Percentiles rank a stretch among this genome's conserved stretches.
Evolutionary conservation across 305 asterid genomes (phyloP).

Genomic region (Rubia peregrina): DNA sequence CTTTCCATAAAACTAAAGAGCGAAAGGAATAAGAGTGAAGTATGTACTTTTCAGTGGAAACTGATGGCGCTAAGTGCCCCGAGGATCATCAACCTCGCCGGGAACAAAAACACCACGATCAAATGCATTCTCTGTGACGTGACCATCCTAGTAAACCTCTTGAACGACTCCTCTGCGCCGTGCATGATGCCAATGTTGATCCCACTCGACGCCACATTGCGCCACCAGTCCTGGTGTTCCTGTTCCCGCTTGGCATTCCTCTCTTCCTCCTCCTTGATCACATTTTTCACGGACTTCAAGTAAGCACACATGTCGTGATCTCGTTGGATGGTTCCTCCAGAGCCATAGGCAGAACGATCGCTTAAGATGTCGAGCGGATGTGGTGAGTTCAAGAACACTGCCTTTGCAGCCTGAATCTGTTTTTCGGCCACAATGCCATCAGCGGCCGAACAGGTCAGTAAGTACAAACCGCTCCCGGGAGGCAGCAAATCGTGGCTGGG

Average conservation of each 20-base stretch:
- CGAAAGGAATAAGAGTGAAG: slow-evolving; percentile 50
- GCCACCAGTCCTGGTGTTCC: slow-evolving; percentile 69
- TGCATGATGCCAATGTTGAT: slow-evolving; percentile 41
- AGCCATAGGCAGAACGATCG: slow-evolving; percentile 88
- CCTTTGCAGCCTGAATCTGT: slow-evolving; percentile 56
- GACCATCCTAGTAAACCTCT: slow-evolving; percentile 56
- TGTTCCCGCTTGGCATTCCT: slow-evolving; percentile 52
- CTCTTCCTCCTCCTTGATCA: slow-evolving; percentile 48
- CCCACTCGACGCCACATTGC: slow-evolving; percentile 43
- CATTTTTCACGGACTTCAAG: slow-evolving; percentile 46
- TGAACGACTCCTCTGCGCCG: slow-evolving; percentile 59
- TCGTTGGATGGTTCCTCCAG: slow-evolving; percentile 69
- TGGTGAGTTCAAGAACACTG: slow-evolving; percentile 63
- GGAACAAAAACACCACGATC: slow-evolving; percentile 65
- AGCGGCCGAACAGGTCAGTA: slow-evolving; percentile 38
- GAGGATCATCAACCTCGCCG: slow-evolving; percentile 54
- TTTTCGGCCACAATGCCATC: slow-evolving; percentile 46
- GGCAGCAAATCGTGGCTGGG: slow-evolving; percentile 91
- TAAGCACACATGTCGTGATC: slow-evolving; percentile 88
- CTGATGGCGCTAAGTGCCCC: slow-evolving; percentile 39
- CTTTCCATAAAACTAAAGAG: slow-evolving; percentile 36
- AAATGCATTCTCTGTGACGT: slow-evolving; percentile 81
- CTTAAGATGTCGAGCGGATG: slow-evolving; percentile 94
- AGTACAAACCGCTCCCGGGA: slow-evolving; percentile 73
- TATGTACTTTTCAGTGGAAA: slow-evolving; percentile 31